Evolutionary conservation across 2,329 filamentous ascomycete genomes (phyloP), one percentile per base, ranked within the genome.

Genomic region (Onygena corvina): DNA sequence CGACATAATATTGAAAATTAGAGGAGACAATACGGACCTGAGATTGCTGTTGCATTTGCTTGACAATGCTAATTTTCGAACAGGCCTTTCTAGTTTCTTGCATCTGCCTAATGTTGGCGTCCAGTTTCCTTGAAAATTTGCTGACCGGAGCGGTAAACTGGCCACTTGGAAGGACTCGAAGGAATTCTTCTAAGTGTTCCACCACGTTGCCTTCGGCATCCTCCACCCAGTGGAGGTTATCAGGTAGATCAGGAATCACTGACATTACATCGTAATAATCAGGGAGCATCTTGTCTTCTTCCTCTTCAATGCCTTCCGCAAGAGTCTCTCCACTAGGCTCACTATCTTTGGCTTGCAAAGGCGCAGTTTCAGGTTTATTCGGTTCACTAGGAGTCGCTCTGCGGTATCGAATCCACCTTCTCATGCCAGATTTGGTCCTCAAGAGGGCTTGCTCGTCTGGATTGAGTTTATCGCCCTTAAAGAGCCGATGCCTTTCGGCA

Each of bases 1-100:
- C n/a, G n/a, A n/a, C n/a, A n/a, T n/a, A n/a, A n/a, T 34, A 56
- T 25, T 36, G 36, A 30, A n/a, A 38, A 27, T 27, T 51, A 6
- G 14, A 25, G 23, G 5, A 8, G 12, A 27, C 1, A 40, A 51
- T 25, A 4, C 30, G 45, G 5, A 87, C 86, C 77, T 95, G 92
- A 47, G 88, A 86, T 65, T 98, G 92, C 48, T 96, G 80, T 68
- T 98, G 92, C 92, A 98, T 98, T 70, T 98, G 92, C 71, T 96
- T 98, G 64, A 98, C 92, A 53, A 98, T 87, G 45, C 86, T 83
- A 63, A 98, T 94, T 69, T 96, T 98, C 8, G 88, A 88, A 60
- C 88, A 94, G 25, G 98, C 77, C 63, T 95, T 96, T 57, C 92
- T 78, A 0, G 92, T 98, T 60, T 96, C 90, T 65, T 98, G 92